Evolutionary conservation across 352 stramenopile species (phyloP).

Genomic region (Labyrinthula sp.): DNA sequence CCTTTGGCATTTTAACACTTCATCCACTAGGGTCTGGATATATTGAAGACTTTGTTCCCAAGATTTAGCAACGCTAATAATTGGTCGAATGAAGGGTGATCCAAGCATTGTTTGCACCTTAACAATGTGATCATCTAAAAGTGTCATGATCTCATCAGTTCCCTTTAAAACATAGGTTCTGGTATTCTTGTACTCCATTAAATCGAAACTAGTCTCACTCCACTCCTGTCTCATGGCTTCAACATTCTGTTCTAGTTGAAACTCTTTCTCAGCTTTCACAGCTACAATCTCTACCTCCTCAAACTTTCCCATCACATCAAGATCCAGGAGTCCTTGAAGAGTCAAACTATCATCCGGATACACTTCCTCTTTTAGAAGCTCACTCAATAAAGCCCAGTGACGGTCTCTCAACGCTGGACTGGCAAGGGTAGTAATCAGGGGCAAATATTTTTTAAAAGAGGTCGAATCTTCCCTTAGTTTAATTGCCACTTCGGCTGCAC

Average conservation of each 20-base stretch:
- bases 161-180: conserved; percentile 61
- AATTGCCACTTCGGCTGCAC: conserved; percentile 6
- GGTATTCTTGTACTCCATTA: conserved; percentile 66
- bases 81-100: conserved; percentile 72
- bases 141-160: conserved; percentile 62
- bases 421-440: conserved; percentile 68
- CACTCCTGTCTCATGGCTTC: conserved; percentile 78
- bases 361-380: conserved; percentile 54
- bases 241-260: conserved; percentile 67
- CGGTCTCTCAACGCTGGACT: conserved; percentile 64
- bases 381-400: conserved; percentile 67
- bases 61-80: conserved; percentile 58
- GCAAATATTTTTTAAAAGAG: conserved; percentile 53
- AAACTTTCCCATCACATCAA: conserved; percentile 61
- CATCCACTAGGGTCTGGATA: conserved; percentile 51
- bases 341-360: conserved; percentile 63
- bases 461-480: conserved; percentile 34
- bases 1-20: conserved; percentile 63
- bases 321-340: conserved; percentile 66
- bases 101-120: conserved; percentile 81
- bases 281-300: conserved; percentile 57
- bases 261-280: conserved; percentile 78
- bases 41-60: conserved; percentile 58
- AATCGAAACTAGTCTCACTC: conserved; percentile 71
- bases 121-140: conserved; percentile 74